Evolutionary conservation across 495 filamentous ascomycete genomes (phyloP).

Genomic region (Hyaloscypha variabilis): DNA sequence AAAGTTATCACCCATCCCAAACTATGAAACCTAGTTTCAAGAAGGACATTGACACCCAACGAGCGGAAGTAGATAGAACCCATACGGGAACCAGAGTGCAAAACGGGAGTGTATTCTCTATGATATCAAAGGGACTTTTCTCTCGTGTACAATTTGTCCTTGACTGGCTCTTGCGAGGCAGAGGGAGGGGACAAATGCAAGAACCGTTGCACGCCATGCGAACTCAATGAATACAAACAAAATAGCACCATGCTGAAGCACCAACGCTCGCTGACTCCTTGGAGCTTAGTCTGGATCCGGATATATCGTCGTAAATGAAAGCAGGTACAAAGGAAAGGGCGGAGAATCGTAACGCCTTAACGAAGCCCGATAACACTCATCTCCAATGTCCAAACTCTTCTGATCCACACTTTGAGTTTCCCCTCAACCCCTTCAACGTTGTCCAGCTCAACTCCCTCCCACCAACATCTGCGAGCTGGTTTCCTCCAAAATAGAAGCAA

Average conservation of each 20-base stretch:
- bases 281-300: conserved; percentile 3
- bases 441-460: conserved; percentile 95
- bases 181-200: background rate
- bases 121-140: conserved; percentile 15
- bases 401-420: conserved; percentile 95
- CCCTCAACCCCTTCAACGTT: conserved; percentile 90
- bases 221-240: conserved; percentile 5
- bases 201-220: conserved; percentile 11
- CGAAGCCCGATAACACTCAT: conserved; percentile 96
- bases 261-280: conserved; percentile 14
- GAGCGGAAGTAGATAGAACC: background rate
- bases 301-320: conserved; percentile 4
- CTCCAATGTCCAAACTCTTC: conserved; percentile 97
- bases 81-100: background rate
- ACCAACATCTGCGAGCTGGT: conserved; percentile 95
- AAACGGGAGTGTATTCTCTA: conserved; percentile 12
- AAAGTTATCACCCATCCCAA: too few species aligned
- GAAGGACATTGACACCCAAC: too few species aligned
- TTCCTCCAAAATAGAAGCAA: conserved; percentile 98
- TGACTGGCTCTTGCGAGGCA: conserved; percentile 1
- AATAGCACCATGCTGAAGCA: conserved; percentile 2
- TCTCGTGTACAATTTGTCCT: conserved; percentile 12
- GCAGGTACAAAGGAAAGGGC: conserved; percentile 8
- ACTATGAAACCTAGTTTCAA: too few species aligned
- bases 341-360: conserved; percentile 38